phyloP scores from a whole-genome alignment of 106 monocot genomes.

The Triglochin maritima region DNA sequence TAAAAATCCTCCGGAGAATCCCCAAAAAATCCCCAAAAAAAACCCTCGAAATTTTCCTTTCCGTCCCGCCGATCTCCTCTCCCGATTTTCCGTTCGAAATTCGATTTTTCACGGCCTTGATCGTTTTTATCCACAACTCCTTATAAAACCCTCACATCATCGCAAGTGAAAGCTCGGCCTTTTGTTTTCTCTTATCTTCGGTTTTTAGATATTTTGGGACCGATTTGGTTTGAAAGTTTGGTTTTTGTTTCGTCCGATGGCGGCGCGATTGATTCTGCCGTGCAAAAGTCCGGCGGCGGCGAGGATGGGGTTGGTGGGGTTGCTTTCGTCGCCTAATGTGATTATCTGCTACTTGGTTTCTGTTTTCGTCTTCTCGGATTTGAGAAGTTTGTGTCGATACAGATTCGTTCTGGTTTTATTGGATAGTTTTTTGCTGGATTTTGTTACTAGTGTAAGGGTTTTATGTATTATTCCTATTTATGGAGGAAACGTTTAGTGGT shows the following conservation, averaged over 20 bases:
- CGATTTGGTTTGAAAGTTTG: background rate
- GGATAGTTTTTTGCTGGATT: background rate
- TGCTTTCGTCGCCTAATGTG: slow-evolving; percentile 57
- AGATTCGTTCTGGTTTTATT: background rate
- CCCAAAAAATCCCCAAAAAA: background rate
- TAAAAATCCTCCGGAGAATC: background rate
- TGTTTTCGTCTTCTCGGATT: background rate
- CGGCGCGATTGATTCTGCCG: slow-evolving; percentile 41
- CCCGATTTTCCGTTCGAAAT: background rate
- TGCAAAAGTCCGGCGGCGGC: slow-evolving; percentile 43
- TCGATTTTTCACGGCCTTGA: slow-evolving; percentile 2
- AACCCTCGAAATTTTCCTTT: background rate
- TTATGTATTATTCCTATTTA: background rate
- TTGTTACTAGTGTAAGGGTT: background rate
- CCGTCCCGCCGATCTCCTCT: background rate
- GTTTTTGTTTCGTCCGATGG: slow-evolving; percentile 19
- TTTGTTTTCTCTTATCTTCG: background rate
- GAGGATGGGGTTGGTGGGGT: slow-evolving; percentile 15
- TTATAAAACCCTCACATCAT: slow-evolving; percentile 1
- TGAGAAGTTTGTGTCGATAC: no score
- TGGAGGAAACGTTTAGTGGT: background rate
- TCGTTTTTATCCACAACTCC: slow-evolving; percentile 2
- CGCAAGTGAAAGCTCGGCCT: no score
- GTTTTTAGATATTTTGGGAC: background rate
- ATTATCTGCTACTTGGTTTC: slow-evolving; percentile 20